Evolutionary conservation across 768 basidiomycete species (phyloP).

Genomic region (Lepiota brunneoincarnata): DNA sequence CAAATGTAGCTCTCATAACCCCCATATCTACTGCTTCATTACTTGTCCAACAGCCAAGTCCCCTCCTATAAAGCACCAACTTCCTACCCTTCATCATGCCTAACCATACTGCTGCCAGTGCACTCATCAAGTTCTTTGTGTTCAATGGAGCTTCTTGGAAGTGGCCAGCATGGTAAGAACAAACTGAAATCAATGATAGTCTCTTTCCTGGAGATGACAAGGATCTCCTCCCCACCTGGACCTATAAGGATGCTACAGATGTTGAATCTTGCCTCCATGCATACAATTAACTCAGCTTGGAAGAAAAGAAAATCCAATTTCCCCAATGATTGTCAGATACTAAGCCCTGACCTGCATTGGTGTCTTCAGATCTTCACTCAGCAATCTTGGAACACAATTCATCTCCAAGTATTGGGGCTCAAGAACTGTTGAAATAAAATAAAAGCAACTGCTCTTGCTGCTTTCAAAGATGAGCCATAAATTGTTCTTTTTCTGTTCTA

Average conservation of each 20-base stretch:
- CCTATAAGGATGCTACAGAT: constrained; percentile 2
- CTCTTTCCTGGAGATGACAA: constrained; percentile 16
- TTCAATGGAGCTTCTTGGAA: constrained; percentile 12
- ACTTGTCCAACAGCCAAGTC: too few relatives aligned
- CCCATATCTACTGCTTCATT: too few relatives aligned
- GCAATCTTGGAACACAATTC: background rate
- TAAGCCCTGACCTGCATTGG: background rate
- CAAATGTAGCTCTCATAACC: too few relatives aligned
- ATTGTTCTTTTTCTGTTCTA: too few relatives aligned
- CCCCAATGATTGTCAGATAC: background rate
- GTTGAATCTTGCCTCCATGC: constrained; percentile 16
- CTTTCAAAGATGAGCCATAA: background rate
- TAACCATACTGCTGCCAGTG: background rate
- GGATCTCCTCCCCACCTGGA: constrained; percentile 12
- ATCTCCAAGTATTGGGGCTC: background rate
- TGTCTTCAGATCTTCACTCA: background rate
- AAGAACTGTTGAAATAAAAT: background rate
- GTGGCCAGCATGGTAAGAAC: constrained; percentile 14
- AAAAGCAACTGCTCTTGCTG: background rate
- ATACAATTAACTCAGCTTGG: background rate
- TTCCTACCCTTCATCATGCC: too few relatives aligned
- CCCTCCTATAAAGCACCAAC: too few relatives aligned
- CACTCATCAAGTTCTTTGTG: background rate
- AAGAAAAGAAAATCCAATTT: constrained; percentile 15
- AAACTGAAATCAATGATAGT: constrained; percentile 14